phyloP scores from a whole-genome alignment of 768 basidiomycete genomes.

The Russula lepida region DNA sequence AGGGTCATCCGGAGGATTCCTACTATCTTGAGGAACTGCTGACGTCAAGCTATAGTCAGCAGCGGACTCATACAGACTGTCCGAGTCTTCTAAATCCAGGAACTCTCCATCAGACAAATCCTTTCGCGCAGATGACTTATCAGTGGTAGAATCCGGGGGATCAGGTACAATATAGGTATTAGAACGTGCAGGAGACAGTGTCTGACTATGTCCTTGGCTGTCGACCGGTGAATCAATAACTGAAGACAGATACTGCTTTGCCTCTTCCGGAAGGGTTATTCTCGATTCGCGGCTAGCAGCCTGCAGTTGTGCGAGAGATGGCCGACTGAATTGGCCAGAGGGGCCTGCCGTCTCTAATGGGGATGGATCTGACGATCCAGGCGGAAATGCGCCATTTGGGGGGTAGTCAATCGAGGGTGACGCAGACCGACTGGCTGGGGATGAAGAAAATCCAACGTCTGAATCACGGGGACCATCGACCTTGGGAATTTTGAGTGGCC shows the following conservation, averaged over 20 bases:
- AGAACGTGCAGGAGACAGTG: conserved; percentile 6
- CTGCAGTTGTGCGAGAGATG: conserved; percentile 7
- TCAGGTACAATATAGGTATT: not conserved
- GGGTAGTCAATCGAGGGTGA: conserved; percentile 2
- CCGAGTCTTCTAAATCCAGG: conserved; percentile 52
- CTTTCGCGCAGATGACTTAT: conserved; percentile 18
- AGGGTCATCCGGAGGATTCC: conserved; percentile 19
- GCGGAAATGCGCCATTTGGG: not conserved
- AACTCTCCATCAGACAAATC: conserved; percentile 41
- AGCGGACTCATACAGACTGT: conserved; percentile 33
- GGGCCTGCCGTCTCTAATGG: conserved; percentile 1
- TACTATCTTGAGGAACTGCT: conserved; percentile 9
- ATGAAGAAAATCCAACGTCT: not conserved
- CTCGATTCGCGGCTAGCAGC: conserved; percentile 53
- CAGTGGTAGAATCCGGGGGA: conserved; percentile 13
- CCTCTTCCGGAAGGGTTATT: conserved; percentile 69
- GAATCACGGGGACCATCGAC: not conserved
- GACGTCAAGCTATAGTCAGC: conserved; percentile 31
- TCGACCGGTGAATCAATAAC: conserved; percentile 56
- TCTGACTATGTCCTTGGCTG: not conserved
- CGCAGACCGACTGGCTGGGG: not conserved
- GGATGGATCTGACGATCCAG: conserved; percentile 1
- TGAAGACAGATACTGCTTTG: conserved; percentile 59
- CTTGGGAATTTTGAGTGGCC: conserved; percentile 9
- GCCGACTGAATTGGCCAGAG: not conserved